Evolutionary conservation across 2,329 filamentous ascomycete genomes (phyloP), one percentile per base, ranked within the genome.

Genomic region (Arthrobotrys megalospora): DNA sequence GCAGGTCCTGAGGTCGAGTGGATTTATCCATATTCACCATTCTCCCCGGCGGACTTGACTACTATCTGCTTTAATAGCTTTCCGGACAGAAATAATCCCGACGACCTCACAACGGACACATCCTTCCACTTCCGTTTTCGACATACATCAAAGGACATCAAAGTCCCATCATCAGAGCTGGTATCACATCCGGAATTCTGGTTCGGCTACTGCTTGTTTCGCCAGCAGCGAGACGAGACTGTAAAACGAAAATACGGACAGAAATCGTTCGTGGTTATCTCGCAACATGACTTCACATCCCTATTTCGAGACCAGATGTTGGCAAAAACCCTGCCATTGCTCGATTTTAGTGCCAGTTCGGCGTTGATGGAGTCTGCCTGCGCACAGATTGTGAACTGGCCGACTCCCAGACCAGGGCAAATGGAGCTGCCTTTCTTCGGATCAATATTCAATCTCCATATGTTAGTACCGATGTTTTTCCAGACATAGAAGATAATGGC

Each of bases 31-130:
- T 81, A 81, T n/a, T 80, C 81, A 50, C 79, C 81, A 47, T 80
- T 82, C 55, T 82, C 81, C 6, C 72, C 77, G n/a, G 73, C 80
- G 16, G 81, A 82, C 68, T 63, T 82, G 24, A 80, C 81, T n/a
- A 82, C 81, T 11, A 82, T 82, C 66, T 82, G 81, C 76, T 82
- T 82, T 70, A 82, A 81, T 43, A 82, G 81, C 67, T 82, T 82
- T 64, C 81, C 81, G n/a, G 81, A 82, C 47, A 80, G 81, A 71
- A 80, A 78, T 43, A 82, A 81, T 50, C 81, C 81, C 6, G 81
- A 82, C 45, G 80, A 75, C 11, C 76, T 81, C 21, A 81, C 79
- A 65, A 75, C 76, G 50, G 81, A 82, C 47, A 81, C 80, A 4
- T 80, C 79, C 32, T 82, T 82, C 66, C 80, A 82, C 63, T 82